Evolutionary conservation across 768 basidiomycete species (phyloP), one percentile per base, ranked within the genome.

Genomic region (Leucocoprinus leucothites): DNA sequence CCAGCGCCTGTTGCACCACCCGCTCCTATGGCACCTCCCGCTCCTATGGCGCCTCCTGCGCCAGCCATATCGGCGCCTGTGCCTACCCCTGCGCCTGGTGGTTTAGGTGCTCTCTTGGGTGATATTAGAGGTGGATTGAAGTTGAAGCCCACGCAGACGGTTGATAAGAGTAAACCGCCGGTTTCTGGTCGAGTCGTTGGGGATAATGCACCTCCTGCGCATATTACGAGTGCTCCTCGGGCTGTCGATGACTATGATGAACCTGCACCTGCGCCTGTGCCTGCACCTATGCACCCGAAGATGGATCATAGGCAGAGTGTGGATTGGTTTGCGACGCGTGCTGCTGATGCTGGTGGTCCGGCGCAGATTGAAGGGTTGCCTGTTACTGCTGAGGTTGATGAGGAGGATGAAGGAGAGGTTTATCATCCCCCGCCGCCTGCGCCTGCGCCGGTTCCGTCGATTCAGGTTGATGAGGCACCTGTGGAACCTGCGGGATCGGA

Each of bases 261-360:
- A 21, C 57, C 63, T 8, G 58, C 66, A 25, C 56, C 60, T 11
- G 61, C 65, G 3, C 68, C 73, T 4, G 65, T 71, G 13, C 62
- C 74, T 22, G 57, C 64, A 2, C 61, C 54, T 18, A 45, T 31
- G 1, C 52, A 56, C 34, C 65, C 67, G 2, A 65, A 60, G 45
- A 64, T 77, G 31, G 78, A 70, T 52, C 81, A 87, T 62, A 76
- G 85, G 57, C 88, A 94, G 68, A 88, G 86, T 6, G 87, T 96
- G 3, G 94, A 93, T 63, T 98, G 95, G 95, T 94, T 91, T 65
- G 81, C 85, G 48, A 88, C 87, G 28, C 77, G 96, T 11, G 94
- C 95, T 11, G 89, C 87, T 36, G 86, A 96, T 71, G 72, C 73
- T 35, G 79, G 76, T 34, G 64, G 65, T 26, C 57, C 62, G 25